Conservation (phyloP, 176 grass and related monocot species). For the Triticum monococcum region DNA sequence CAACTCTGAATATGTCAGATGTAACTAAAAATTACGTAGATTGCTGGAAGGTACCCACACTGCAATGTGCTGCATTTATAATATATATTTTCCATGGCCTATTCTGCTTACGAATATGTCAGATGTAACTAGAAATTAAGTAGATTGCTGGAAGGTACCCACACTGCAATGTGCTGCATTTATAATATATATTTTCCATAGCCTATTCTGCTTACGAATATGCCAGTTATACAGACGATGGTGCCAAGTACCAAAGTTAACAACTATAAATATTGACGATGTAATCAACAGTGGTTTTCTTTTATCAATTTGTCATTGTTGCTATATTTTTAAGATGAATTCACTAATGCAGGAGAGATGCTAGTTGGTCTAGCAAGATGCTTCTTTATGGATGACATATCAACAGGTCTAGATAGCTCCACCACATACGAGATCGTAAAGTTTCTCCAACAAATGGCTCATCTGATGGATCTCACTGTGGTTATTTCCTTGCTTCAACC, state of each 20-base stretch:
- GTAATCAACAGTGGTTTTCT: not conserved
- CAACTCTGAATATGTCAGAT: not conserved
- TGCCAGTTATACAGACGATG: not conserved
- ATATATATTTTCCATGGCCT: not conserved
- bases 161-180: not conserved
- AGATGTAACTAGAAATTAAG: not conserved
- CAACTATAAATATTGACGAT: not conserved
- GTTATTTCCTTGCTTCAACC: slow-evolving; percentile 97
- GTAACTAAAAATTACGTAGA: not conserved
- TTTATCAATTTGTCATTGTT: slow-evolving; percentile 1
- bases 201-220: not conserved
- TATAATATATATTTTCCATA: not conserved
- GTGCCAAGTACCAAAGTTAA: not conserved
- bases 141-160: not conserved
- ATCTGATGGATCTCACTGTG: slow-evolving; percentile 83
- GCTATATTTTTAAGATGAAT: slow-evolving; percentile 1
- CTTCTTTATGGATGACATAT: slow-evolving; percentile 99
- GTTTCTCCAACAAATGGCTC: slow-evolving; percentile 82
- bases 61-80: not conserved
- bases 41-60: not conserved
- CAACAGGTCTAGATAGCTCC: slow-evolving; percentile 94
- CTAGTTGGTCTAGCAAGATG: slow-evolving; percentile 82
- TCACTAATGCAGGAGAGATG: slow-evolving; percentile 80
- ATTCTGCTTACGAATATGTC: not conserved
- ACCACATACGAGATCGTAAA: slow-evolving; percentile 89